These are phyloP conservation scores for Pleurotus pulmonarius DNA, from an alignment of 768 basidiomycete species.

Conservation along the genomic window DNA sequence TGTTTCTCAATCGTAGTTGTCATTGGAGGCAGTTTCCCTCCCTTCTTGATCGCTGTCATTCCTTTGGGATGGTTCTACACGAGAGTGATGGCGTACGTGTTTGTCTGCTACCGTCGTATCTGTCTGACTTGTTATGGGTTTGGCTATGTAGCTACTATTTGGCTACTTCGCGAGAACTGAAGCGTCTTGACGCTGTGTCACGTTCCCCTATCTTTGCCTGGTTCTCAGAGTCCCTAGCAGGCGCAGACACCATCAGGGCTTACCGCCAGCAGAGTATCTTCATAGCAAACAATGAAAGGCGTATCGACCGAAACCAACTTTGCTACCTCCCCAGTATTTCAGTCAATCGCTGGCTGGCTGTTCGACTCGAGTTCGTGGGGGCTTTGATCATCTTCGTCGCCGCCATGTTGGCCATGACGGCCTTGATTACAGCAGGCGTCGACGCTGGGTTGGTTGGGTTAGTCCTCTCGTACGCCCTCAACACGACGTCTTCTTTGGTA, in stretches of 20 bases:
- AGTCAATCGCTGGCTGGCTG: conserved; percentile 81
- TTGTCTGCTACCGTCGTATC: background rate
- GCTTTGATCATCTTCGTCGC: conserved; percentile 74
- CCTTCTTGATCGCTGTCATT: conserved; percentile 70
- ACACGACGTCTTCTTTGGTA: conserved; percentile 78
- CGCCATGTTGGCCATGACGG: conserved; percentile 60
- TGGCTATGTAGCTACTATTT: conserved; percentile 73
- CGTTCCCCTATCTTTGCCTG: conserved; percentile 87
- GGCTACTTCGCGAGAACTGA: conserved; percentile 81
- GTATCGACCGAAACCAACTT: conserved; percentile 84
- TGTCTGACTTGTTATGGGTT: background rate
- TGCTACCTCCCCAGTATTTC: conserved; percentile 69
- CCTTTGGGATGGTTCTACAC: conserved; percentile 81
- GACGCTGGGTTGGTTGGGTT: conserved; percentile 88
- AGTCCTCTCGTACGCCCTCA: conserved; percentile 81
- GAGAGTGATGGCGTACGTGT: conserved; percentile 68
- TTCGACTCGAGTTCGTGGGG: conserved; percentile 83
- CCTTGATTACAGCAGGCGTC: conserved; percentile 71
- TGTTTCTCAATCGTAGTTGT: conserved; percentile 64
- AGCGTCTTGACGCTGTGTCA: conserved; percentile 85
- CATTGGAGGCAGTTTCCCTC: conserved; percentile 79
- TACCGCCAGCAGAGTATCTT: conserved; percentile 72
- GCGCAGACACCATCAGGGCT: conserved; percentile 80
- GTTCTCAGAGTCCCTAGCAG: conserved; percentile 76
- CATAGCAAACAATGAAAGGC: conserved; percentile 60